A percentile compares a stretch with the other conserved stretches of the same genome.
Evolutionary conservation across 2,329 filamentous ascomycete genomes (phyloP).

Genomic region (Verticillium nonalfalfae): DNA sequence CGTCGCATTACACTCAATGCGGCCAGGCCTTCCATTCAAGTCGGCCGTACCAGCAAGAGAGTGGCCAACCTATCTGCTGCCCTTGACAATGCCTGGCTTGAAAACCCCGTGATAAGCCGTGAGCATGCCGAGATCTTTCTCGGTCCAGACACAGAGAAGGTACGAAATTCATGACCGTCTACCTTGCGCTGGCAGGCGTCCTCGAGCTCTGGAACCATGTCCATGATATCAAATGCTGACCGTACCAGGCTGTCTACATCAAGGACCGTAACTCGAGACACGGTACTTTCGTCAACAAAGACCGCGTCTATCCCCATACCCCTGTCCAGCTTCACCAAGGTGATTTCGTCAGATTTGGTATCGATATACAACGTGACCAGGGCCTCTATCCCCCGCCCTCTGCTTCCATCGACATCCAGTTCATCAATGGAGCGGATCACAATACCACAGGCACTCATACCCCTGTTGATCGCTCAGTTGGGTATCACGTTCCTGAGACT

Average conservation of each 20-base stretch:
- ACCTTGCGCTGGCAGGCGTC: neutral
- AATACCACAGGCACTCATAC: neutral
- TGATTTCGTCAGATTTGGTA: conserved; percentile 28
- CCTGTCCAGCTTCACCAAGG: conserved; percentile 15
- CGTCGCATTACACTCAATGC: conserved; percentile 21
- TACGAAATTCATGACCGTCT: neutral
- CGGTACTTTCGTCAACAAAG: conserved; percentile 40
- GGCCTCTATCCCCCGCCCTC: conserved; percentile 29
- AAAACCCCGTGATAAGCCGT: conserved; percentile 67
- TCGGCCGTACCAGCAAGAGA: conserved; percentile 40
- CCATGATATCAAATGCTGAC: conserved; percentile 9
- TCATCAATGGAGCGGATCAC: conserved; percentile 10
- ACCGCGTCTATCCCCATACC: conserved; percentile 12
- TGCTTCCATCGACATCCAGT: conserved; percentile 25
- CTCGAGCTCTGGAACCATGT: neutral
- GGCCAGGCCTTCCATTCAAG: conserved; percentile 19
- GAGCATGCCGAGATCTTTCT: conserved; percentile 53
- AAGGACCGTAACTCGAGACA: conserved; percentile 44
- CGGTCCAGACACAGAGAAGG: conserved; percentile 19
- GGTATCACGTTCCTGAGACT: neutral
- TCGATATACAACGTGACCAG: conserved; percentile 19
- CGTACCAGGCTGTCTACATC: conserved; percentile 33
- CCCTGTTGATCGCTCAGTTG: neutral
- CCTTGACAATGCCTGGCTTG: conserved; percentile 58
- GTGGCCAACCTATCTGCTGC: conserved; percentile 23